phyloP scores from a whole-genome alignment of 1,139 yeast genomes.

The Pichia sp. region DNA sequence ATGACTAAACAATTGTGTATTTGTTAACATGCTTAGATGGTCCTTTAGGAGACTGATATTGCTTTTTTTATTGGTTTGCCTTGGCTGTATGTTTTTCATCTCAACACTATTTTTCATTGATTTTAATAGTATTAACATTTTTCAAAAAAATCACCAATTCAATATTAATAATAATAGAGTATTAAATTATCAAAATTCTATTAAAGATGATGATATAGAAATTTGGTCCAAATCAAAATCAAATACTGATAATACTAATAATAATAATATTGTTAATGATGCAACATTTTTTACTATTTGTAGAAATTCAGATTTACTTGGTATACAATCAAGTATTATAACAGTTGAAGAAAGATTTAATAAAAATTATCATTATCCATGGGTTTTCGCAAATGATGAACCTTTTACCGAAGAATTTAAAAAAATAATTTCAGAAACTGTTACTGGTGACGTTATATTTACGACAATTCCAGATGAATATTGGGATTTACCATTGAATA shows the following conservation, averaged over 20 bases:
- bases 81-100: neutral
- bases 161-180: neutral
- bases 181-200: neutral
- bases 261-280: constrained; percentile 31
- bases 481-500: constrained; percentile 53
- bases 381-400: constrained; percentile 70
- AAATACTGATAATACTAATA: too few relatives aligned
- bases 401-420: constrained; percentile 42
- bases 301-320: constrained; percentile 59
- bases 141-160: neutral
- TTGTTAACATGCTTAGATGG: neutral
- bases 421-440: constrained; percentile 28
- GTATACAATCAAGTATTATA: constrained; percentile 52
- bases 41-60: neutral
- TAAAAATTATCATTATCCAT: constrained; percentile 55
- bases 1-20: too few relatives aligned
- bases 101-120: neutral
- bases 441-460: constrained; percentile 42
- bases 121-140: too few relatives aligned
- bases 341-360: constrained; percentile 71
- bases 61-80: neutral
- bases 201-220: constrained; percentile 13
- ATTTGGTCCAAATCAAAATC: neutral
- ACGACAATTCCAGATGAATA: constrained; percentile 43
- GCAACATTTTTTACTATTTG: constrained; percentile 74